These are phyloP conservation scores for Vicia villosa DNA, from an alignment of 306 rosid genomes.

Conservation along the genomic window DNA sequence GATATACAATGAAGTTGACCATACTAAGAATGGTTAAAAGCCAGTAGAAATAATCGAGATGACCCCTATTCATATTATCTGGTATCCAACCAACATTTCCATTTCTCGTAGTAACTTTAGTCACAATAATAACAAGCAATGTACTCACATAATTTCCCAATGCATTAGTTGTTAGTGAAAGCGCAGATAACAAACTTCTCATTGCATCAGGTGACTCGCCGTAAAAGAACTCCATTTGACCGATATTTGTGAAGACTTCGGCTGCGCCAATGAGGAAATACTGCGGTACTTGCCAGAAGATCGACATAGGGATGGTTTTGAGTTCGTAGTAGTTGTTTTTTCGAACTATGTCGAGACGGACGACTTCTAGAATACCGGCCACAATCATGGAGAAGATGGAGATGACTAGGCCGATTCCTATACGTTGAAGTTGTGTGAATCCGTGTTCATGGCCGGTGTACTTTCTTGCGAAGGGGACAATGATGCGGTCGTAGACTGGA, in stretches of 20 bases:
- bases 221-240: conserved; percentile 71
- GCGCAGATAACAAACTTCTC: conserved; percentile 77
- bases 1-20: conserved; percentile 57
- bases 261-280: conserved; percentile 72
- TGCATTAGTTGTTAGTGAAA: conserved; percentile 63
- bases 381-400: conserved; percentile 63
- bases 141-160: conserved; percentile 72
- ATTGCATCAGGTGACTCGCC: conserved; percentile 78
- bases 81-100: conserved; percentile 81
- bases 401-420: conserved; percentile 71
- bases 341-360: conserved; percentile 49
- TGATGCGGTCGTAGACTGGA: conserved; percentile 51
- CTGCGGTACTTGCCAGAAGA: conserved; percentile 80
- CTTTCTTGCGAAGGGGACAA: conserved; percentile 63
- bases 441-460: conserved; percentile 62
- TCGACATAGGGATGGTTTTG: conserved; percentile 56
- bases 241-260: conserved; percentile 65
- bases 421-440: conserved; percentile 69
- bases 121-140: conserved; percentile 60
- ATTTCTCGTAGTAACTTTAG: conserved; percentile 49
- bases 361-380: conserved; percentile 69
- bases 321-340: conserved; percentile 56
- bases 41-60: conserved; percentile 78
- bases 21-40: conserved; percentile 61
- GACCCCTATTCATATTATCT: conserved; percentile 65